Percentiles rank a stretch among this genome's conserved stretches.
Conservation (phyloP, 331 rosid species). For the Saraca asoca region DNA sequence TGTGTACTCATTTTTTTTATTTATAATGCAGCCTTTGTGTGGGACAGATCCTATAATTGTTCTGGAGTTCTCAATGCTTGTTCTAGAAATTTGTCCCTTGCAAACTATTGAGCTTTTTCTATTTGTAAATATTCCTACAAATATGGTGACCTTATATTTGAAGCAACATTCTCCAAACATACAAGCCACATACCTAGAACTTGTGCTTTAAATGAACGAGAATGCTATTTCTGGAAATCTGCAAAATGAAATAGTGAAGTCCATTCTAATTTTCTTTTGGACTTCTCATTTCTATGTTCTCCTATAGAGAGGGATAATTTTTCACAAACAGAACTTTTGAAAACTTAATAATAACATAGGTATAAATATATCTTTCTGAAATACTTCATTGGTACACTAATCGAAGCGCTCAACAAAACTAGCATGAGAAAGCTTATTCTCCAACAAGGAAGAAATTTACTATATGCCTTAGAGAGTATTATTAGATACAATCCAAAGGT, state of each 20-base stretch:
- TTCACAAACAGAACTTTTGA: no score
- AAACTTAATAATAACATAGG: constrained; percentile 52
- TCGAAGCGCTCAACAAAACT: constrained; percentile 64
- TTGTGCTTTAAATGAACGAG: constrained; percentile 98
- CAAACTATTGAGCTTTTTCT: constrained; percentile 95
- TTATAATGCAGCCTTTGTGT: constrained; percentile 82
- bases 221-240: constrained; percentile 86
- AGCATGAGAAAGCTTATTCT: constrained; percentile 87
- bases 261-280: not conserved
- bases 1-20: constrained; percentile 28
- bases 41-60: constrained; percentile 93
- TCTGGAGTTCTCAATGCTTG: constrained; percentile 90
- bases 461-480: constrained; percentile 79
- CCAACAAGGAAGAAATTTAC: constrained; percentile 77
- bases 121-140: constrained; percentile 92
- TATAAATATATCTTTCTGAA: constrained; percentile 84
- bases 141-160: constrained; percentile 93
- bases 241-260: constrained; percentile 96
- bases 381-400: constrained; percentile 90
- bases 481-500: constrained; percentile 86
- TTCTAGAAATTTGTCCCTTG: constrained; percentile 94
- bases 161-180: constrained; percentile 94
- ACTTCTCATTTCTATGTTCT: no score
- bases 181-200: constrained; percentile 91
- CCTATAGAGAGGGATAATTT: no score